A percentile compares a stretch with the other conserved stretches of the same genome.
Evolutionary conservation across 177 flowering plant genomes (phyloP).

Genomic region (Telopea speciosissima): DNA sequence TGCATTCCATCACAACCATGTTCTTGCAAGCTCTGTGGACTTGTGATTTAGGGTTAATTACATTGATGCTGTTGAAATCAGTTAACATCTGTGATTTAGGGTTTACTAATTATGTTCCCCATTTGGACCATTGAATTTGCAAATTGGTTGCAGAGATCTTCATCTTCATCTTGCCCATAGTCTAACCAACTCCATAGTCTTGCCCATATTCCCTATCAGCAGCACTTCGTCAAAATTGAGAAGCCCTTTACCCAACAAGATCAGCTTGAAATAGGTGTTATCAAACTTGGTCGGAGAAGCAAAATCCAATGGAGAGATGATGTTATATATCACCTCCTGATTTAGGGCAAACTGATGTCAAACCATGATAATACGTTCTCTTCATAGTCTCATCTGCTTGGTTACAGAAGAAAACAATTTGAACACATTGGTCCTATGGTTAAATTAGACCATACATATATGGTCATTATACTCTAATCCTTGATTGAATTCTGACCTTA

Average conservation of each 20-base stretch:
- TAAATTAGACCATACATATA: background rate
- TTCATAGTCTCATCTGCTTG: slow-evolving; percentile 73
- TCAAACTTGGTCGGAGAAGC: slow-evolving; percentile 69
- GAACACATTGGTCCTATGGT: background rate
- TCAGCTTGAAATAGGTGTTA: slow-evolving; percentile 75
- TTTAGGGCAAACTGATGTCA: slow-evolving; percentile 60
- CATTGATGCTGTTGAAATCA: too few relatives aligned
- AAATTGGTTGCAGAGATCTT: slow-evolving; percentile 54
- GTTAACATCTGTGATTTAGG: too few relatives aligned
- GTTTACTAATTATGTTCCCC: slow-evolving; percentile 73
- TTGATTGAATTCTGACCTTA: too few relatives aligned
- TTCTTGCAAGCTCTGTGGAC: too few relatives aligned
- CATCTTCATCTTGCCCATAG: slow-evolving; percentile 62
- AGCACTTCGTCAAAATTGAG: slow-evolving; percentile 79
- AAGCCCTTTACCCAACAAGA: slow-evolving; percentile 72
- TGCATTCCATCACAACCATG: too few relatives aligned
- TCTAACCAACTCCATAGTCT: slow-evolving; percentile 46
- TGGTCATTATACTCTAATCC: background rate
- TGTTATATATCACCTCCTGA: slow-evolving; percentile 81
- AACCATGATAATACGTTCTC: slow-evolving; percentile 36
- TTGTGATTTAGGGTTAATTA: too few relatives aligned
- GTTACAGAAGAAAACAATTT: slow-evolving; percentile 14
- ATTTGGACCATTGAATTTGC: slow-evolving; percentile 79
- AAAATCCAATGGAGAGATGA: slow-evolving; percentile 66
- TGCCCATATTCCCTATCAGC: slow-evolving; percentile 43